A percentile compares a stretch with the other conserved stretches of the same genome.
Conservation (phyloP, 208 protist genomes). For the Herpetomonas muscarum region DNA sequence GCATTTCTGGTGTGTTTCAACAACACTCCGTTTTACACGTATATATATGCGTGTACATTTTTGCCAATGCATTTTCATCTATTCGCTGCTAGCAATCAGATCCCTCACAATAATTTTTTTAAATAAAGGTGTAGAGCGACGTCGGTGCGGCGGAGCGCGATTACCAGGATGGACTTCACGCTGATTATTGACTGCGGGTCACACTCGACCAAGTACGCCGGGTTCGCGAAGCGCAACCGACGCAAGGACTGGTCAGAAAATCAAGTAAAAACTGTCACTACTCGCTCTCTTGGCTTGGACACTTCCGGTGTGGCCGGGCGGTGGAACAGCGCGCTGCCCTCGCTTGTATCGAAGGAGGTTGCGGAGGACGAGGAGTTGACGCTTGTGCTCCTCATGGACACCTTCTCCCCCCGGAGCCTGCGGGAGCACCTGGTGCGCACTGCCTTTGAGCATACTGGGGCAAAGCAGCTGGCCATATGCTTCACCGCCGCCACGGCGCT, state of each 20-base stretch:
- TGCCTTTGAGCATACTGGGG: conserved; percentile 60
- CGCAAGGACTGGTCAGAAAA: not conserved
- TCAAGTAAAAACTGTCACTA: not conserved
- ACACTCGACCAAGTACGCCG: conserved; percentile 57
- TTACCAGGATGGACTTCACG: conserved; percentile 22
- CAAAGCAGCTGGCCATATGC: conserved; percentile 41
- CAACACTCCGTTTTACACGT: no score
- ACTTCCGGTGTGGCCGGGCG: not conserved
- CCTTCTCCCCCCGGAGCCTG: conserved; percentile 34
- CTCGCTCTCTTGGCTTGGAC: not conserved
- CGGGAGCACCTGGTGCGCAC: conserved; percentile 54
- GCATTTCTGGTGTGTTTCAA: no score
- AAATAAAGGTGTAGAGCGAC: not conserved
- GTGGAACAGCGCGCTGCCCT: conserved; percentile 8
- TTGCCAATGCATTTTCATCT: no score
- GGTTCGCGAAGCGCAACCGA: conserved; percentile 24
- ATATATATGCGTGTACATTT: no score
- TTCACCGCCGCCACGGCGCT: conserved; percentile 51
- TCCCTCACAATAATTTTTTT: not conserved
- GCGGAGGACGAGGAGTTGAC: conserved; percentile 45
- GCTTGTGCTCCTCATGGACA: conserved; percentile 52
- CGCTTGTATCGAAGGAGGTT: conserved; percentile 15
- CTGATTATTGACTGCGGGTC: conserved; percentile 55
- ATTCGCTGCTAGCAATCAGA: no score
- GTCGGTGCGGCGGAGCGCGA: not conserved